Evolutionary conservation across 192 early-diverging fungal genomes (phyloP).

Genomic region (Coemansia furcata): DNA sequence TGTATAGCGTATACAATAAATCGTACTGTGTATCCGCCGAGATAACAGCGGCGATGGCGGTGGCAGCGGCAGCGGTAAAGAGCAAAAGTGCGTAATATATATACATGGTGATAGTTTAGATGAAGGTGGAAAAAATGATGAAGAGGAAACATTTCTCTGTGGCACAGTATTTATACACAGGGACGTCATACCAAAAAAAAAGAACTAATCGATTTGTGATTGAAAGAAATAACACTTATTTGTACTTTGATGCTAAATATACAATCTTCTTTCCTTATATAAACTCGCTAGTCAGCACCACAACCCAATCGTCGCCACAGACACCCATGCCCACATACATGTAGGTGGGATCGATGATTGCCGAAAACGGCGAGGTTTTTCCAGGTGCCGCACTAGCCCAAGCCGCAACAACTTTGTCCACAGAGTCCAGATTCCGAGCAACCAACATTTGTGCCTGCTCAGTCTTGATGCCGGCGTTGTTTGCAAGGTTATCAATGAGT

Average conservation of each 20-base stretch:
- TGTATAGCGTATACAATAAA: neutral
- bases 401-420: neutral
- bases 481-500: neutral
- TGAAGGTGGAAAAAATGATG: neutral
- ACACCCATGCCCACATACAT: conserved; percentile 14
- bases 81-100: neutral
- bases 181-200: neutral
- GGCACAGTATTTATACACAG: neutral
- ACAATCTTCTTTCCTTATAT: neutral
- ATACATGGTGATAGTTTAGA: neutral
- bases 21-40: conserved; percentile 17
- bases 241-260: neutral
- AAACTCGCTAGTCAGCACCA: conserved; percentile 15
- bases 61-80: no score
- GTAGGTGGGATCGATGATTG: neutral
- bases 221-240: neutral
- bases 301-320: conserved; percentile 9
- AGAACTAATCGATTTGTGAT: neutral
- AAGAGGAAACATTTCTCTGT: neutral
- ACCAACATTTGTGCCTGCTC: neutral
- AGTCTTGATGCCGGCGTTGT: neutral
- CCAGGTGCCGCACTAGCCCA: neutral
- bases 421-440: neutral
- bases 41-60: neutral
- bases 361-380: neutral